Conservation (phyloP, 1,139 yeast species). For the Lodderomyces metapsilosis region DNA sequence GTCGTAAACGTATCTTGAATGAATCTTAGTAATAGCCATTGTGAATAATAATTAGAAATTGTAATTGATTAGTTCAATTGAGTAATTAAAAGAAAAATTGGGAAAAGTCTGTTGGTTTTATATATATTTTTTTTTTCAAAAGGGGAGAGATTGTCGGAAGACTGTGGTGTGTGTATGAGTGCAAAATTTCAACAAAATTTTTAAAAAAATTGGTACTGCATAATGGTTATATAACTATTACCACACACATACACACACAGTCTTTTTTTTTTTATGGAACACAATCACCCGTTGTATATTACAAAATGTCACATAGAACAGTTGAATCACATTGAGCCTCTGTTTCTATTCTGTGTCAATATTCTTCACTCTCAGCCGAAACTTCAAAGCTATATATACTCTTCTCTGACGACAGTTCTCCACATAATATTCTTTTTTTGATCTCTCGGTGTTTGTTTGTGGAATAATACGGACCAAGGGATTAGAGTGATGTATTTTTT, state of each 20-base stretch:
- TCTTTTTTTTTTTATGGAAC: not conserved
- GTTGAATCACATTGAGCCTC: not conserved
- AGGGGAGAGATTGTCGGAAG: too few relatives aligned
- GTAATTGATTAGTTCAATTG: not conserved
- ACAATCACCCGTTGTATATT: not conserved
- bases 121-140: slow-evolving; percentile 5
- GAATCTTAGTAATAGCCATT: slow-evolving; percentile 56
- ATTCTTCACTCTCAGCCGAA: not conserved
- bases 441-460: not conserved
- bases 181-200: too few relatives aligned
- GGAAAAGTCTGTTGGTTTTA: slow-evolving; percentile 7
- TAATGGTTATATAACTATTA: not conserved
- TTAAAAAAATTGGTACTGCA: not conserved
- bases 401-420: not conserved
- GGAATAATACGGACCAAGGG: slow-evolving; percentile 1
- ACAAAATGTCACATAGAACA: not conserved
- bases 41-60: too few relatives aligned
- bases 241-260: not conserved
- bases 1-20: slow-evolving; percentile 93
- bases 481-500: slow-evolving; percentile 1
- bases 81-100: slow-evolving; percentile 3
- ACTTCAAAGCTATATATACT: not conserved
- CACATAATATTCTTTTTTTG: not conserved
- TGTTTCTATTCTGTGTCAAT: not conserved
- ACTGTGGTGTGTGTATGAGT: too few relatives aligned